These are phyloP conservation scores for Scorias spongiosa DNA, from an alignment of 2,329 filamentous ascomycete species.

Conservation along the genomic window DNA sequence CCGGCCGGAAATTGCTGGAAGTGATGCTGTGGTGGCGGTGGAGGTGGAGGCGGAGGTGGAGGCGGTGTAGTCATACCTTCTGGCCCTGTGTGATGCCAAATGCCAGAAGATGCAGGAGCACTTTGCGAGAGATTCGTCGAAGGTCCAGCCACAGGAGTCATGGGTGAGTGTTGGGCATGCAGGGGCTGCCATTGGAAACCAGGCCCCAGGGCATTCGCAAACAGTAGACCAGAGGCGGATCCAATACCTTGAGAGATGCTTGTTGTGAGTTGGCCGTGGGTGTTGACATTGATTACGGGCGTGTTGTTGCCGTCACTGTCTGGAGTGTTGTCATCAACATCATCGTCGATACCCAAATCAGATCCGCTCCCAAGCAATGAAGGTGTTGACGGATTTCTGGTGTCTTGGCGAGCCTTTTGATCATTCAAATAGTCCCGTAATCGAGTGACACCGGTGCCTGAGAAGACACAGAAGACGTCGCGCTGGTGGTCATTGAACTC, in stretches of 20 bases:
- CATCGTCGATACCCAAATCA: neutral
- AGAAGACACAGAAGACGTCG: conserved; percentile 95
- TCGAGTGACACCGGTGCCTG: conserved; percentile 63
- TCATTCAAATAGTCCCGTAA: conserved; percentile 66
- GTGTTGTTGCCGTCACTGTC: neutral
- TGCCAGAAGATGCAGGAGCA: neutral
- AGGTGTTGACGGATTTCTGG: conserved; percentile 5
- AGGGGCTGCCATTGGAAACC: conserved; percentile 1
- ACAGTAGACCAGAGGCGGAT: conserved; percentile 11
- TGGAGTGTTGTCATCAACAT: conserved; percentile 5
- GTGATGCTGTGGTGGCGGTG: conserved; percentile 9
- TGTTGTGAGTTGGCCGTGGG: neutral
- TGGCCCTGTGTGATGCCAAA: conserved; percentile 2
- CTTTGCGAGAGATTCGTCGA: neutral
- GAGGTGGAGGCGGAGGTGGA: neutral
- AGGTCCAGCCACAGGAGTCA: neutral
- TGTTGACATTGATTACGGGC: neutral
- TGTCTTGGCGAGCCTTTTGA: conserved; percentile 8
- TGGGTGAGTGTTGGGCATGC: neutral
- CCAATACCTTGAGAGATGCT: conserved; percentile 10
- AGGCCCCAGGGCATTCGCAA: neutral
- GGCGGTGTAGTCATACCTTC: neutral
- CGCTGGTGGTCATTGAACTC: conserved; percentile 95
- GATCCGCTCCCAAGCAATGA: neutral
- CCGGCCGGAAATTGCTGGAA: neutral